These are phyloP conservation scores for Populus euphratica DNA, from an alignment of 345 rosid species.

Conservation along the genomic window DNA sequence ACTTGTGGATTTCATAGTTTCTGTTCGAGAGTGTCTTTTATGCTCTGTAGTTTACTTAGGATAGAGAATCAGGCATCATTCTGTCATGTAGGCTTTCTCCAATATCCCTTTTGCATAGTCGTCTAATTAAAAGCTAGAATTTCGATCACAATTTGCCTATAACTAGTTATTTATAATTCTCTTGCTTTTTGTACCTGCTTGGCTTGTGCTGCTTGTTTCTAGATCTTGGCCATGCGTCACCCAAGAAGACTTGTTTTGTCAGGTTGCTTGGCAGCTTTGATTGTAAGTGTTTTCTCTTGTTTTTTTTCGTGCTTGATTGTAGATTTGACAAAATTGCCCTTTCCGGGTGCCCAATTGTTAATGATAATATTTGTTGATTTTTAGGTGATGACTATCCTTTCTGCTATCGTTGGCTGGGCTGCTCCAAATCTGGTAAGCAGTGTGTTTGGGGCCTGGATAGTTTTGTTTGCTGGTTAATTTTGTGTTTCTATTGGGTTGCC, in stretches of 20 bases:
- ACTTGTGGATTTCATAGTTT: not conserved
- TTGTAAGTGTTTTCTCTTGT: slow-evolving; percentile 42
- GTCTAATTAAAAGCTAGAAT: not conserved
- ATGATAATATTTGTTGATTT: slow-evolving; percentile 12
- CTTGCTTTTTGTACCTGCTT: not conserved
- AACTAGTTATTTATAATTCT: no score
- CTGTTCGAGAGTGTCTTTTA: not conserved
- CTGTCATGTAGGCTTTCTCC: not conserved
- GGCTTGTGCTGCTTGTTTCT: slow-evolving; percentile 24
- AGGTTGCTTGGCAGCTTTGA: slow-evolving; percentile 72
- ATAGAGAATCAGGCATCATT: not conserved
- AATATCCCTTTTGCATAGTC: not conserved
- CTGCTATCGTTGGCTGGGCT: slow-evolving; percentile 83
- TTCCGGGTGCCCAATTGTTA: not conserved
- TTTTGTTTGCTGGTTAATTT: not conserved
- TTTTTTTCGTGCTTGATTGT: not conserved
- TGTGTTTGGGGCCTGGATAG: slow-evolving; percentile 14
- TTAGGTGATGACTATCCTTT: slow-evolving; percentile 89
- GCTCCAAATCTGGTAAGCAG: slow-evolving; percentile 85
- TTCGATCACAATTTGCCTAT: not conserved
- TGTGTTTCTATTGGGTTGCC: not conserved
- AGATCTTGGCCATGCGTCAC: slow-evolving; percentile 99
- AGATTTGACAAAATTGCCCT: slow-evolving; percentile 4
- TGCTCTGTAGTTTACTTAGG: not conserved
- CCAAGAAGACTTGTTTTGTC: slow-evolving; percentile 91